These are phyloP conservation scores for Ensete glaucum DNA, from an alignment of 176 grass and related monocot species.

Conservation along the genomic window DNA sequence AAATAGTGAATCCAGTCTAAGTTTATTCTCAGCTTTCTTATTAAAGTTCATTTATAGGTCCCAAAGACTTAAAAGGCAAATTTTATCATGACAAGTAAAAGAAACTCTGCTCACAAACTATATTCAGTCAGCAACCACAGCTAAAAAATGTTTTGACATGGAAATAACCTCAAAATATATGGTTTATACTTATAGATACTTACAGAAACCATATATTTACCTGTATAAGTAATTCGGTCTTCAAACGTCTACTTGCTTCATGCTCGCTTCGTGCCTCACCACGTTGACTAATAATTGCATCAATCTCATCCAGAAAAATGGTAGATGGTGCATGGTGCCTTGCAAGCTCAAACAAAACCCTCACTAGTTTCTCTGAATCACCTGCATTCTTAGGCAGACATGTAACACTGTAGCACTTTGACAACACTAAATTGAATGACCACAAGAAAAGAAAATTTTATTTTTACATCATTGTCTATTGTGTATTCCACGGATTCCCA, in stretches of 20 bases:
- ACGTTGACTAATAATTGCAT: constrained; percentile 87
- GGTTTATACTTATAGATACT: not conserved
- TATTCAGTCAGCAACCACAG: no score
- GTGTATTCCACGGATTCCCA: no score
- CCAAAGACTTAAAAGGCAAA: no score
- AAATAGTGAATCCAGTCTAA: no score
- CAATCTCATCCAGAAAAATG: constrained; percentile 98
- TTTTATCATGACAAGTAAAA: no score
- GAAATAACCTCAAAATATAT: not conserved
- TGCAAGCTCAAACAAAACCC: constrained; percentile 95
- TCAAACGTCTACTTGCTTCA: constrained; percentile 85
- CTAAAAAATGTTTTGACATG: not conserved
- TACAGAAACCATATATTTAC: constrained; percentile 20
- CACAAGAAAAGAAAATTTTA: not conserved
- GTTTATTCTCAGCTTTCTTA: no score
- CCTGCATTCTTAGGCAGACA: constrained; percentile 30
- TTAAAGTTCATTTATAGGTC: no score
- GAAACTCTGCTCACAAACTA: no score
- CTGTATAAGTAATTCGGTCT: constrained; percentile 93
- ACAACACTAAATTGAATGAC: not conserved
- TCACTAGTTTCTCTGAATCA: constrained; percentile 95
- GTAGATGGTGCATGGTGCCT: constrained; percentile 95
- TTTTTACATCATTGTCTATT: not conserved
- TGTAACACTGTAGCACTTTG: not conserved
- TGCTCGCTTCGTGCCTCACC: constrained; percentile 97